Base-by-base conservation (phyloP, 106 monocot species). In the Platanthera zijinensis region DNA sequence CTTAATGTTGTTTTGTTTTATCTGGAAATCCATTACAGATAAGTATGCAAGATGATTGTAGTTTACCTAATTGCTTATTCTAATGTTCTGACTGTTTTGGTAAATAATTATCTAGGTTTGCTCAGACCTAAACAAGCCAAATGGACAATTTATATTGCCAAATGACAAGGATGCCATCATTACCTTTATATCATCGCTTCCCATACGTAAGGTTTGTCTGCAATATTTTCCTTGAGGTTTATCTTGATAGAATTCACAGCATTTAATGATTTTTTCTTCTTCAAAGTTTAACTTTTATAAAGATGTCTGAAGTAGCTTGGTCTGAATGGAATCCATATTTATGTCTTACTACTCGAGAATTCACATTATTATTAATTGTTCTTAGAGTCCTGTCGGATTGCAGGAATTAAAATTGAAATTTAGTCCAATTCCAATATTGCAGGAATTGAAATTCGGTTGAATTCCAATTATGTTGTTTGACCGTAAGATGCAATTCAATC, bases 121-220 rank as follows among this genome's bases (percentile, higher is more conserved):
- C 78, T 99, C 99, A 71, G 99, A 99, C 80, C 92, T 99, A 25
- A 94, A 99, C 85, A 99, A 99, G 79, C 99, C 94, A 51, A 99
- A 94, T 82, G 99, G 99, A 15, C 99, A 99, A 70, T 99, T 85
- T 61, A 79, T 92, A 68, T 86, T 99, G 78, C 89, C 90, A 72
- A 94, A 99, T 87, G 84, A 94, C 64, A 64, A 75, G 45, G 82
- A 77, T 56, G 92, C 92, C 80, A 81, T 99, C 8, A 79, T 85
- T 82, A 85, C 88, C 57, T 99, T 99, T 77, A 81, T 99, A 85
- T 92, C 94, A 73, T 89, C 94, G 80, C 86, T 99, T 57, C 99
- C 99, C 39, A 90, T 94, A 78, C 81, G 94, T 76, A 99, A 99
- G 94, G 97, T 99, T 99, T 79, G 22, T 10, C 13, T 75, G 14